Evolutionary conservation across 805 yeast species (phyloP), one percentile per base, ranked within the genome.

Genomic region (Metschnikowia noctiluminum): DNA sequence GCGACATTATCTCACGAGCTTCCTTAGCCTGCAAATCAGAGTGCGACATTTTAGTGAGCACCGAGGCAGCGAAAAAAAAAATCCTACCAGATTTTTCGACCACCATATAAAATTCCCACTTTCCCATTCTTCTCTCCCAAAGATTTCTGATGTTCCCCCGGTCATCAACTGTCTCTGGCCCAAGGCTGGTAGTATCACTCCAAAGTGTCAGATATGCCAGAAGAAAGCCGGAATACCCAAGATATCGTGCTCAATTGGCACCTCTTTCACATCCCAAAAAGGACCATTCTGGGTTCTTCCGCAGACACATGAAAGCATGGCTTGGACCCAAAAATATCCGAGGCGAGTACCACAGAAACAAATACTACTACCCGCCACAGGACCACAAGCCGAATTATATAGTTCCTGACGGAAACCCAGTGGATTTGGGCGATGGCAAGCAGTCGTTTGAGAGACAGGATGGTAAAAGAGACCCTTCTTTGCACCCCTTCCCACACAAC

Each of bases 401-500:
- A 38, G 79, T 77, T 40, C 84, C 85, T 21, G 80, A 76, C 53
- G 82, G 81, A 45, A 39, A 48, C 39, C 50, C 57, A 26, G 54
- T 51, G 49, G 63, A 55, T 30, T 50, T 46, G 40, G 59, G 58
- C 34, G 61, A 68, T 50, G 65, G 65, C 50, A 63, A 61, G 38
- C 42, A 60, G 31, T 53, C 57, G 26, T 46, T 45, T 52, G 50
- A 46, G 35, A 42, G 45, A 12, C 43, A 46, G 35, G 55, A 48
- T 36, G 40, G 44, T n/a, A 49, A 51, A 35, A 42, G 61, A 39
- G 61, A 62, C 48, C 63, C 64, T 40, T 59, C 56, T n/a, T 66
- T 85, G 54, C 83, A 79, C 52, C 99, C 99, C 14, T 92, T 94
- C 68, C 95, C 96, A 21, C 72, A 73, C 45, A 94, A 94, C 66